Conservation (phyloP, 805 yeast species). For the Pichia nakasei region DNA sequence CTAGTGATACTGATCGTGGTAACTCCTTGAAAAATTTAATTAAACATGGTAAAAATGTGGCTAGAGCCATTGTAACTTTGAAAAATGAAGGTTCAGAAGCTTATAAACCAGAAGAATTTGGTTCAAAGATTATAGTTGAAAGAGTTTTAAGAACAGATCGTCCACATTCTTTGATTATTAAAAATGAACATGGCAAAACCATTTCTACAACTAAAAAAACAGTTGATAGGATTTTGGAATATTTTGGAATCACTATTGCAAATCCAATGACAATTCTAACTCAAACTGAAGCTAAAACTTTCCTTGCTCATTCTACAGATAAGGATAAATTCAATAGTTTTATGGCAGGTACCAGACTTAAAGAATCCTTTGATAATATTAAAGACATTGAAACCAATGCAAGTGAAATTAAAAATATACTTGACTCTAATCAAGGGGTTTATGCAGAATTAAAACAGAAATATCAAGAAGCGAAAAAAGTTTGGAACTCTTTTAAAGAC, state of each 20-base stretch:
- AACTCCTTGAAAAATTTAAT: conserved; percentile 59
- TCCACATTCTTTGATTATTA: conserved; percentile 44
- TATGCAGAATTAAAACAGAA: conserved; percentile 28
- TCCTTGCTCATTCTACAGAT: conserved; percentile 69
- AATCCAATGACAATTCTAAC: conserved; percentile 90
- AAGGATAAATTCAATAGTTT: conserved; percentile 65
- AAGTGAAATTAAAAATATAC: conserved; percentile 30
- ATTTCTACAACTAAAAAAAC: conserved; percentile 56
- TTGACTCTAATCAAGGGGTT: conserved; percentile 28
- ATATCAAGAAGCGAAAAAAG: conserved; percentile 33
- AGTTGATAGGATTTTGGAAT: conserved; percentile 58
- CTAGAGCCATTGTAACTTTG: conserved; percentile 57
- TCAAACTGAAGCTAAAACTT: conserved; percentile 90
- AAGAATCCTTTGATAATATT: conserved; percentile 53
- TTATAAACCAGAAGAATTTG: conserved; percentile 55
- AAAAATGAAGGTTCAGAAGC: conserved; percentile 61
- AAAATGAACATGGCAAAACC: conserved; percentile 40
- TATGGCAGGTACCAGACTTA: conserved; percentile 70
- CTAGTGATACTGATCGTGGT: conserved; percentile 82
- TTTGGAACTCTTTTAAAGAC: conserved; percentile 32
- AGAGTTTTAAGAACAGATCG: conserved; percentile 53
- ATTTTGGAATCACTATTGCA: conserved; percentile 69
- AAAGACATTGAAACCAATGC: conserved; percentile 34
- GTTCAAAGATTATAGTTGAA: conserved; percentile 61
- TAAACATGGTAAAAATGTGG: conserved; percentile 64